Conservation (phyloP, 2,329 filamentous ascomycete species). For the Cladophialophora chaetospira region DNA sequence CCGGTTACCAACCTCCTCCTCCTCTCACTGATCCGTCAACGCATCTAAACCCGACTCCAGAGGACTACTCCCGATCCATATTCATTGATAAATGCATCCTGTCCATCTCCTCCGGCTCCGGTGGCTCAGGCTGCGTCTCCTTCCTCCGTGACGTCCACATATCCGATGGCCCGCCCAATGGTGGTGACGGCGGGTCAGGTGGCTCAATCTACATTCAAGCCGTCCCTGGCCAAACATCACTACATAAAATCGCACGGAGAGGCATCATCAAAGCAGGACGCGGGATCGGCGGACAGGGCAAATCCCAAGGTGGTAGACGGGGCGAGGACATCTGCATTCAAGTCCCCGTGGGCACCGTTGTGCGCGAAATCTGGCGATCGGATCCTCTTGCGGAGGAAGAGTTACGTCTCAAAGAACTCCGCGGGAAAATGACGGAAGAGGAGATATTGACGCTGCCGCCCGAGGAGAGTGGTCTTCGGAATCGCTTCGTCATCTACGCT, state of each 20-base stretch:
- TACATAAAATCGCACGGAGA: conserved; percentile 84
- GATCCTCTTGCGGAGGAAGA: conserved; percentile 76
- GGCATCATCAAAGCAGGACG: conserved; percentile 58
- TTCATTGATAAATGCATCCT: conserved; percentile 87
- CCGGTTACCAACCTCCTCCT: conserved; percentile 25
- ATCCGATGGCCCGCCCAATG: conserved; percentile 85
- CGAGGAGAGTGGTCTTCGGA: conserved; percentile 38
- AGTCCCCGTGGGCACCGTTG: conserved; percentile 88
- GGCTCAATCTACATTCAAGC: conserved; percentile 95
- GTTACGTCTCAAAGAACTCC: conserved; percentile 36
- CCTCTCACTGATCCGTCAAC: conserved; percentile 31
- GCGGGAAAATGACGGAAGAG: conserved; percentile 41
- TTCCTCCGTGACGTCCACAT: conserved; percentile 91
- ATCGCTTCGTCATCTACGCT: conserved; percentile 86
- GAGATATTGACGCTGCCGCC: conserved; percentile 37
- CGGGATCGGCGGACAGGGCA: conserved; percentile 51
- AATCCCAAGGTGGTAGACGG: conserved; percentile 64
- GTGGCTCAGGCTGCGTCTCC: conserved; percentile 90
- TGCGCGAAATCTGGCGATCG: conserved; percentile 76
- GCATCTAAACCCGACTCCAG: conserved; percentile 76
- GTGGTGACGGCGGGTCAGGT: conserved; percentile 88
- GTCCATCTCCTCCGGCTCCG: conserved; percentile 74
- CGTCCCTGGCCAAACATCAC: conserved; percentile 82
- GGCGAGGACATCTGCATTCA: conserved; percentile 86
- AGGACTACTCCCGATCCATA: conserved; percentile 78